phyloP scores from a whole-genome alignment of 176 grass and related monocot species.

The Oryza officinalis region DNA sequence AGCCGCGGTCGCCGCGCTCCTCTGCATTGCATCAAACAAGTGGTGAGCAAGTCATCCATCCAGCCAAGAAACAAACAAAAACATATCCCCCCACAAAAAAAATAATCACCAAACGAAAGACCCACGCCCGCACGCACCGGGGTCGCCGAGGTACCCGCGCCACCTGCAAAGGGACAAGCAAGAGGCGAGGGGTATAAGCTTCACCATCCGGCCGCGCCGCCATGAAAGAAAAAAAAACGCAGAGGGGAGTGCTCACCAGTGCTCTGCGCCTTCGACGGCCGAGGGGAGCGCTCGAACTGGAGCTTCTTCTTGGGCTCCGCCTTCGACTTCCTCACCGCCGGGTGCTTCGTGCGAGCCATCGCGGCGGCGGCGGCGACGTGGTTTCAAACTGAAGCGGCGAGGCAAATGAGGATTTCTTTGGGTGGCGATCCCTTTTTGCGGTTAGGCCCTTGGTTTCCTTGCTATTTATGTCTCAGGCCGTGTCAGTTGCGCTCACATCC shows the following conservation, averaged over 20 bases:
- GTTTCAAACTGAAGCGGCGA: neutral
- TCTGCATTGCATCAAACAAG: constrained; percentile 52
- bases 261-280: neutral
- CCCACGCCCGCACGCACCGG: neutral
- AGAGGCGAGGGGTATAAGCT: neutral
- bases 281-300: neutral
- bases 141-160: neutral
- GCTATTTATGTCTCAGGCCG: neutral
- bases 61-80: neutral
- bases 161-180: neutral
- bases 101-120: neutral
- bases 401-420: neutral
- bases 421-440: neutral
- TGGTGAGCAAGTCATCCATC: constrained; percentile 2
- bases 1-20: neutral
- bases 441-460: neutral
- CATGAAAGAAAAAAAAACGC: too few relatives aligned
- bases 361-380: neutral
- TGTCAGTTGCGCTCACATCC: neutral
- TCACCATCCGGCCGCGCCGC: neutral
- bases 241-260: neutral
- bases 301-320: constrained; percentile 17
- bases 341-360: constrained; percentile 52
- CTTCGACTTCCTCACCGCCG: neutral
- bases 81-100: neutral